A percentile compares a stretch with the other conserved stretches of the same genome.
These are phyloP conservation scores for Phallus indusiatus DNA, from an alignment of 768 basidiomycete genomes.

Conservation along the genomic window DNA sequence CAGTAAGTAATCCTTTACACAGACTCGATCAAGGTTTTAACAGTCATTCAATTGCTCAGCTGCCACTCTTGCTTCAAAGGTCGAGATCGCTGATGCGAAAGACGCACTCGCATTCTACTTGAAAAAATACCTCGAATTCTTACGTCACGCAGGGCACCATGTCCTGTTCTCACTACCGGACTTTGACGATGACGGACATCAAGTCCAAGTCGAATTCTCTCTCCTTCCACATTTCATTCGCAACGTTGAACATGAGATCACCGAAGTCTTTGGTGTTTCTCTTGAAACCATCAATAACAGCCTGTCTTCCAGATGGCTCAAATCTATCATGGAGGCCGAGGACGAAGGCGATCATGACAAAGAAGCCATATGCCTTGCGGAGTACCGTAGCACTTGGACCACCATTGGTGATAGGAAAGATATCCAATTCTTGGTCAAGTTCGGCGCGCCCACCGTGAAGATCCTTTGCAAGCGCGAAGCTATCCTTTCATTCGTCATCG, in stretches of 20 bases:
- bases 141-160: conserved; percentile 17
- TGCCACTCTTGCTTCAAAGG: neutral
- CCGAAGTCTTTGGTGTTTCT: conserved; percentile 6
- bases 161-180: conserved; percentile 21
- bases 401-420: conserved; percentile 1
- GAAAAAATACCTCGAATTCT: conserved; percentile 15
- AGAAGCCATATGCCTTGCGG: conserved; percentile 12
- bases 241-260: conserved; percentile 6
- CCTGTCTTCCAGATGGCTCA: conserved; percentile 5
- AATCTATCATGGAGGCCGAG: neutral
- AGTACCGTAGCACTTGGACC: conserved; percentile 13
- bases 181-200: conserved; percentile 19
- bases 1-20: neutral
- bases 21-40: neutral
- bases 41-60: neutral
- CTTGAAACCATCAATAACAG: conserved; percentile 8
- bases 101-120: conserved; percentile 12
- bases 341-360: neutral
- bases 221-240: conserved; percentile 8
- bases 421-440: conserved; percentile 15
- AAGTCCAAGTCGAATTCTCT: conserved; percentile 19
- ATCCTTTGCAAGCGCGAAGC: conserved; percentile 19
- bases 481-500: conserved; percentile 15
- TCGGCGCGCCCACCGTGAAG: conserved; percentile 16
- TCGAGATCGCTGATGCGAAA: neutral